Base-by-base conservation (phyloP, 495 filamentous ascomycete species). In the Penicillium verhagenii region DNA sequence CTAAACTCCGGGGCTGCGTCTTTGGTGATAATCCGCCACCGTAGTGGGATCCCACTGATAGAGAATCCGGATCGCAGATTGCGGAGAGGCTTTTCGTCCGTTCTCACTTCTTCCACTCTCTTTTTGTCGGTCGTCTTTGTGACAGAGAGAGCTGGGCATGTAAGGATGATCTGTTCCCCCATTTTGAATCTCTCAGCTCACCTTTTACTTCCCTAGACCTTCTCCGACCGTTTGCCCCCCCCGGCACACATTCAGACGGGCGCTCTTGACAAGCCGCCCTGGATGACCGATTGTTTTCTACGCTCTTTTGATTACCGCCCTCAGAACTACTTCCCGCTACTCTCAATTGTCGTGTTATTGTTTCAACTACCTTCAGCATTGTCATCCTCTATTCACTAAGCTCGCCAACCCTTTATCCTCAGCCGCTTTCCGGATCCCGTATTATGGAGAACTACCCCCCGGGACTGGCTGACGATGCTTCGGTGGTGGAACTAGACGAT, bases 401-500 rank as follows among this genome's bases (percentile, higher is more conserved):
- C 49, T 89, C 65, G 88, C 82, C 58, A 82, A 67, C 87, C 14
- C 21, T 37, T 24, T 21, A n/a, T n/a, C 25, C 33, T 7, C 13
- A 11, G 21, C 26, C 45, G 24, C 45, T 52, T 50, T 38, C 20
- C 28, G 16, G 23, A 20, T 21, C 13, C 21, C 47, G 31, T 19
- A 38, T n/a, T 25, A 92, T 95, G 70, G 67, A 68, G 16, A 64
- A 57, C 56, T 57, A 57, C 38, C 56, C 45, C 26, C 51, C 56
- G 9, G 53, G 33, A 18, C 47, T 90, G 64, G 85, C 84, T 47
- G 86, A 81, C 47, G 87, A 89, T 69, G 80, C 87, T 57, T 73
- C 85, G 19, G 85, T 80, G 9, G 79, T 81, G 64, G 90, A 92
- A 54, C 79, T 89, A 33, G 88, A 92, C 61, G 90, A 94, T 71